These are phyloP conservation scores for Phalaenopsis hybrid DNA, from an alignment of 116 monocot genomes.

Conservation along the genomic window DNA sequence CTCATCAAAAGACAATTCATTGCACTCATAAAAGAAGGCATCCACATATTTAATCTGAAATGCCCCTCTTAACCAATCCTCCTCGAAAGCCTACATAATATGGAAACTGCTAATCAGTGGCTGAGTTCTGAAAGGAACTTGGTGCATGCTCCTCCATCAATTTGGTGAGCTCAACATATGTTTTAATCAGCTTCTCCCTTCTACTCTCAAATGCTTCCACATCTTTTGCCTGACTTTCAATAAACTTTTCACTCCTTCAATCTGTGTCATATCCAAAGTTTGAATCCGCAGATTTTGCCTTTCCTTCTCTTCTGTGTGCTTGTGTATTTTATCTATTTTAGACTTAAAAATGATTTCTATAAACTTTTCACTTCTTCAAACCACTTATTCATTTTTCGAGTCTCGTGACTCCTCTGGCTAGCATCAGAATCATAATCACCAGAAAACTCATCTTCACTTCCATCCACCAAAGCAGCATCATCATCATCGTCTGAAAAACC, in stretches of 20 bases:
- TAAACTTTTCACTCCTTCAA: conserved; percentile 25
- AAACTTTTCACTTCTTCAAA: too few relatives aligned
- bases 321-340: conserved; percentile 60
- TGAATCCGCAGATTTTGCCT: conserved; percentile 31
- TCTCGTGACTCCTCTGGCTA: too few relatives aligned
- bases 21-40: too few relatives aligned
- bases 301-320: conserved; percentile 67
- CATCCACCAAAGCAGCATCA: too few relatives aligned
- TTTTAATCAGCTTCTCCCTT: conserved; percentile 22
- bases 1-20: too few relatives aligned
- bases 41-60: too few relatives aligned
- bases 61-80: background rate
- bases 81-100: background rate
- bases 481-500: too few relatives aligned
- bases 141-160: conserved; percentile 37
- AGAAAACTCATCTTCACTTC: too few relatives aligned
- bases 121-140: conserved; percentile 19
- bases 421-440: too few relatives aligned
- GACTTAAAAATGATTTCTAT: conserved; percentile 39
- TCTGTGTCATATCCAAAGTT: conserved; percentile 44
- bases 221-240: conserved; percentile 31
- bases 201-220: conserved; percentile 26
- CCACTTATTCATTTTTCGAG: too few relatives aligned
- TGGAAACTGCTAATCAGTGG: background rate
- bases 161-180: conserved; percentile 19